Evolutionary conservation across 2,329 filamentous ascomycete genomes (phyloP), one percentile per base, ranked within the genome.

Genomic region (Blastomyces percursus): DNA sequence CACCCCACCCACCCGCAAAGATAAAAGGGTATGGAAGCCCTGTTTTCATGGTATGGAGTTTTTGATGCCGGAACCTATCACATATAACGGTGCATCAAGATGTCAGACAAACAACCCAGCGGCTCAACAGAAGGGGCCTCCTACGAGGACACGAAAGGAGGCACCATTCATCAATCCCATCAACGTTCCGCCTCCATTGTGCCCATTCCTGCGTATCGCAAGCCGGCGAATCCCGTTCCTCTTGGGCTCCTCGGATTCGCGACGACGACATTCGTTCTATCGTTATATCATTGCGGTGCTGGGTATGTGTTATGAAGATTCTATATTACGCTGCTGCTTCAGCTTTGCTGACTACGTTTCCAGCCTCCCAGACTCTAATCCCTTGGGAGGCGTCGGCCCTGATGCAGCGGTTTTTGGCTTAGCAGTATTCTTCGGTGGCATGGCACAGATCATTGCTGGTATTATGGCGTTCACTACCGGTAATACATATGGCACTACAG

Each of bases 401-500:
- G 66, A 70, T 24, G 62, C 68, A 58, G 70, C 69, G 24, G 62
- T 66, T 0, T 71, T 72, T 60, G 70, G 70, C 32, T 66, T 71
- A 8, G 67, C 67, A 6, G 63, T 70, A 11, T 71, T 72, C 66
- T 69, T 72, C 63, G 70, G 70, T n/a, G 69, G 70, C 19, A 62
- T 66, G 7, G 66, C 68, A 40, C 69, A 71, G 51, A 62, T 71
- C 44, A 60, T 71, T 12, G 70, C 68, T 3, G 70, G 69, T 8
- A 61, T 71, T 32, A 76, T 79, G 73, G 73, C 79, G 66, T 79
- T 79, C 63, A 71, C 72, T 14, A 77, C 83, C 11, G 83, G 83
- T n/a, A 86, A 85, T 74, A 85, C 82, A 12, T 85, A 85, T 60
- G 84, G 82, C 77, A 82, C 82, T 38, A 85, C 83, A 7, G 81